Base-by-base conservation (phyloP, 2,329 filamentous ascomycete species). In the Colletotrichum sp. region DNA sequence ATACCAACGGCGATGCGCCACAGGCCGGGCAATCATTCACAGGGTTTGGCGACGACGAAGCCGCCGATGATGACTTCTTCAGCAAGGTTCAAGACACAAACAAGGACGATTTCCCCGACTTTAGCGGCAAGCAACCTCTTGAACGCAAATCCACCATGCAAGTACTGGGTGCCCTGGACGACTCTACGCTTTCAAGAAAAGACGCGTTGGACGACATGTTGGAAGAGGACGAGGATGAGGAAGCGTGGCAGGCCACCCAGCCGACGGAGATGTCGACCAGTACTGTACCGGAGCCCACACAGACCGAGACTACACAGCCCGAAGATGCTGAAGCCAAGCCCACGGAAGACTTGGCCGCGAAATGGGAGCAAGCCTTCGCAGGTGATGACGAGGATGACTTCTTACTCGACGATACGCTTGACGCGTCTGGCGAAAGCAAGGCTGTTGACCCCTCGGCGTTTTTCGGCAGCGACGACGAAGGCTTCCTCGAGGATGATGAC, bases 381-480 rank as follows among this genome's bases (percentile, higher is more conserved):
- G 95, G 88, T 16, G 94, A 95, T 65, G 94, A 96, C 78, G 92
- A 95, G 76, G 92, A 93, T 28, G 88, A 89, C 28, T 89, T 93
- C 57, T 87, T 95, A 15, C 83, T 92, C 4, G 91, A 92, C 12
- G 92, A 95, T 36, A 85, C 88, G 16, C 81, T 84, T 3, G 81
- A 83, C 28, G 86, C 86, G 48, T 82, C 84, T 3, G 81, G 83
- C 30, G 86, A 86, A 39, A 76, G 81, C 6, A 86, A 88, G 57
- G 89, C 88, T 69, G 81, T 94, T 22, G 93, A 95, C 78, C 89
- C 92, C 1, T 86, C 91, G 30, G 89, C 90, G 2, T 92, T 96
- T 79, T 93, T 96, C 78, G 92, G 94, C 62, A 96, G 96, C 79
- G 96, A 98, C 82, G 95, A 95, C 78, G 94, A 96, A 81, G 96